These are phyloP conservation scores for Backusella liffmaniae DNA, from an alignment of 192 early-diverging fungal species.

Conservation along the genomic window DNA sequence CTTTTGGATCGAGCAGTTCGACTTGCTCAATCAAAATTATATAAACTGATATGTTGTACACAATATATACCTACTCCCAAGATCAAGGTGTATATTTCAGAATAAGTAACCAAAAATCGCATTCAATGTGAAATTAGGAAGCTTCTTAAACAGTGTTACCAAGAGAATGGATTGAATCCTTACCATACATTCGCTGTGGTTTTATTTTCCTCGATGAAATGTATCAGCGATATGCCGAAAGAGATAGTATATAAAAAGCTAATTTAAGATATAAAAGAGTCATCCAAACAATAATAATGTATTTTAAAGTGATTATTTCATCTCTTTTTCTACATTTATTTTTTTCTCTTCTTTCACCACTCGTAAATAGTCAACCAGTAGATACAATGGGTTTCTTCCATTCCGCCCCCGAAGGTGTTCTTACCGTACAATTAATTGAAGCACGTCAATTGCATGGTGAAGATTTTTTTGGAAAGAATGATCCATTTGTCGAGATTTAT, in stretches of 20 bases:
- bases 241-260: neutral
- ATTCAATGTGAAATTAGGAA: neutral
- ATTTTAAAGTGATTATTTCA: neutral
- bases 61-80: too few relatives aligned
- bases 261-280: neutral
- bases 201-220: neutral
- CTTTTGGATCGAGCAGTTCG: too few relatives aligned
- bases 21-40: too few relatives aligned
- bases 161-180: neutral
- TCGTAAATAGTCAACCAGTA: neutral
- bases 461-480: conserved; percentile 22
- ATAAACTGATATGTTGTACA: too few relatives aligned
- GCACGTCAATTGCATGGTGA: conserved; percentile 21
- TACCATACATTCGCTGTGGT: neutral
- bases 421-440: conserved; percentile 21
- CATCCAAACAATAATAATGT: neutral
- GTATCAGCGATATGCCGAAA: neutral
- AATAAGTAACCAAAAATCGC: neutral
- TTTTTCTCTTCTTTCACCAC: neutral
- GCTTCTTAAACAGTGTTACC: neutral
- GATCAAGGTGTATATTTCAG: neutral
- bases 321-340: neutral
- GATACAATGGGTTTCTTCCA: conserved; percentile 14
- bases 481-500: conserved; percentile 31
- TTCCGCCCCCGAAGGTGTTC: conserved; percentile 14